Conservation (phyloP, 192 early-diverging fungal species). For the Phycomyces nitens region DNA sequence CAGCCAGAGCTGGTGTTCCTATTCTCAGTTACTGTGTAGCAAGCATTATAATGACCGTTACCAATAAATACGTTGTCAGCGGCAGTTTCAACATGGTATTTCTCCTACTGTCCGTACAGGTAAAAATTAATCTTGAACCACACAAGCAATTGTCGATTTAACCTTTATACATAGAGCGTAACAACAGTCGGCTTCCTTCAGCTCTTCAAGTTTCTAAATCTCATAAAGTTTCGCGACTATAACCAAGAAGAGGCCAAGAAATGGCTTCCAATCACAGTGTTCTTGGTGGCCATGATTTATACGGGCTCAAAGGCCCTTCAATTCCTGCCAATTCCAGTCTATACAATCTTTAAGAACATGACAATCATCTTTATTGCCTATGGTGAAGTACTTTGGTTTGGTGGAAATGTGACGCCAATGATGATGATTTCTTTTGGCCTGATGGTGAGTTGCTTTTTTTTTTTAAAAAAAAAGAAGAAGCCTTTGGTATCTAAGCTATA, state of each 20-base stretch:
- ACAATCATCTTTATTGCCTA: slow-evolving; percentile 96
- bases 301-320: slow-evolving; percentile 91
- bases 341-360: slow-evolving; percentile 97
- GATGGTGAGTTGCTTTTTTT: slow-evolving; percentile 48
- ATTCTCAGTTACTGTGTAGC: slow-evolving; percentile 80
- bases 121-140: slow-evolving; percentile 5
- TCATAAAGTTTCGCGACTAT: slow-evolving; percentile 55
- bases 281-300: slow-evolving; percentile 91
- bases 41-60: slow-evolving; percentile 84
- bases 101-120: slow-evolving; percentile 73
- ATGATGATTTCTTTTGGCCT: slow-evolving; percentile 78
- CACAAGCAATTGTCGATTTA: too few relatives aligned
- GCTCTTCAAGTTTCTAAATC: slow-evolving; percentile 44
- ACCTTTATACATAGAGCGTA: slow-evolving; percentile 51
- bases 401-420: slow-evolving; percentile 69
- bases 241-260: slow-evolving; percentile 53
- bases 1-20: slow-evolving; percentile 46
- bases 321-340: slow-evolving; percentile 85
- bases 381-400: slow-evolving; percentile 79
- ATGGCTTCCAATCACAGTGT: slow-evolving; percentile 81
- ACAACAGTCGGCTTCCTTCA: slow-evolving; percentile 54
- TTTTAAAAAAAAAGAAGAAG: neutral
- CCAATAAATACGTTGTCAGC: slow-evolving; percentile 79
- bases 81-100: slow-evolving; percentile 78
- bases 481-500: neutral